A percentile compares a stretch with the other conserved stretches of the same genome.
These are phyloP conservation scores for Claviceps spartinae DNA, from an alignment of 2,329 filamentous ascomycete genomes.

Conservation along the genomic window DNA sequence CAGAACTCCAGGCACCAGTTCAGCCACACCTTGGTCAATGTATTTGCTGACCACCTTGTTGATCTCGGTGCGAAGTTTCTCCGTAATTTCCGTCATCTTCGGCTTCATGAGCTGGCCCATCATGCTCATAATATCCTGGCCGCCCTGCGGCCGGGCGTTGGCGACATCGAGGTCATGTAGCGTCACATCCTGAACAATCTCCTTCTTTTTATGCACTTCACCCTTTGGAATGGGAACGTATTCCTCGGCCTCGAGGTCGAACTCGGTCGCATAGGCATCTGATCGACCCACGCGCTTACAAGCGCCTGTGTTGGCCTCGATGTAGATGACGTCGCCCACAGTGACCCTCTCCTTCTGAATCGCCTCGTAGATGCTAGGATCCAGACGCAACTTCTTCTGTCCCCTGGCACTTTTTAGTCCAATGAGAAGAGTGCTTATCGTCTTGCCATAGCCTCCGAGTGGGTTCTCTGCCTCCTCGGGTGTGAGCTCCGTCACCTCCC, in stretches of 20 bases:
- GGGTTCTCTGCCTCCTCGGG: constrained; percentile 98
- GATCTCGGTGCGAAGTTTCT: constrained; percentile 90
- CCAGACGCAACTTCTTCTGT: constrained; percentile 92
- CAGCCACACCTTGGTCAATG: constrained; percentile 94
- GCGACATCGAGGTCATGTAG: constrained; percentile 93
- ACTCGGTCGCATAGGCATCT: constrained; percentile 95
- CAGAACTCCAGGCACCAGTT: constrained; percentile 92
- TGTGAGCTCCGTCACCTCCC: constrained; percentile 93
- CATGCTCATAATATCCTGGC: constrained; percentile 99
- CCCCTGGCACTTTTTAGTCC: constrained; percentile 90
- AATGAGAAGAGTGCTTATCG: constrained; percentile 89
- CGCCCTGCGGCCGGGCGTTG: constrained; percentile 87
- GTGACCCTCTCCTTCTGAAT: constrained; percentile 97
- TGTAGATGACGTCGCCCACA: constrained; percentile 95
- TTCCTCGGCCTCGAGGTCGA: constrained; percentile 96
- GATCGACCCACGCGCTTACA: constrained; percentile 94
- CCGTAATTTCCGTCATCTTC: constrained; percentile 98
- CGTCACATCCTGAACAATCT: constrained; percentile 97
- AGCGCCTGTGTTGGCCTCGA: constrained; percentile 95
- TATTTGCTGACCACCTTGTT: constrained; percentile 99
- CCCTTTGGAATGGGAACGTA: constrained; percentile 98
- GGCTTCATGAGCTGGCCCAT: constrained; percentile 99
- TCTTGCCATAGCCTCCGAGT: constrained; percentile 90
- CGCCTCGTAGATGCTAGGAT: constrained; percentile 97
- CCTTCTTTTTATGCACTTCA: constrained; percentile 99